A percentile compares a stretch with the other conserved stretches of the same genome.
Evolutionary conservation across 1,139 yeast genomes (phyloP).

Genomic region (Wickerhamiella infanticola): DNA sequence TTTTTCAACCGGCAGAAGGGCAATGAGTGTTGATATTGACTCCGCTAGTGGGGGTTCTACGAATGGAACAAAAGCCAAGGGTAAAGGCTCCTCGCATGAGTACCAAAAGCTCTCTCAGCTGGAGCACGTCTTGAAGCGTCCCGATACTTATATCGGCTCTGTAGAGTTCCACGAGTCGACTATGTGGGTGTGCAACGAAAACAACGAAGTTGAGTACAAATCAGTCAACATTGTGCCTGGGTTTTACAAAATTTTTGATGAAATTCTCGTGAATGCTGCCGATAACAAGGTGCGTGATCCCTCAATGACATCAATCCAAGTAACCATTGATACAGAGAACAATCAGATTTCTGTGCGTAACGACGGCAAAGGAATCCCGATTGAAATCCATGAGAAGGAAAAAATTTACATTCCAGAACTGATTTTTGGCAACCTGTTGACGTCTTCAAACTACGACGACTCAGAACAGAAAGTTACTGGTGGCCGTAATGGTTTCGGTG

Average conservation of each 20-base stretch:
- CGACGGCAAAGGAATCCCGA: constrained; percentile 93
- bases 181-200: constrained; percentile 76
- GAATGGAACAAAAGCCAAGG: neutral
- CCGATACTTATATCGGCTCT: constrained; percentile 95
- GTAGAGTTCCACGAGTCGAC: constrained; percentile 65
- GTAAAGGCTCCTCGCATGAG: constrained; percentile 3
- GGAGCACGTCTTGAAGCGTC: constrained; percentile 92
- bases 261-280: constrained; percentile 94
- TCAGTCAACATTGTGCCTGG: constrained; percentile 86
- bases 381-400: constrained; percentile 86
- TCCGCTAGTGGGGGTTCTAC: neutral
- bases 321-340: constrained; percentile 58
- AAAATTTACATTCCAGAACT: constrained; percentile 88
- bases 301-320: constrained; percentile 69
- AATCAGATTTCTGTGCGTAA: constrained; percentile 70
- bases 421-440: constrained; percentile 87
- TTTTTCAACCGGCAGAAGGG: neutral
- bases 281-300: constrained; percentile 96
- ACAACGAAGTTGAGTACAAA: constrained; percentile 40
- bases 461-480: constrained; percentile 93
- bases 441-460: constrained; percentile 94
- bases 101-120: constrained; percentile 89
- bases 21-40: neutral
- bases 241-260: constrained; percentile 89
- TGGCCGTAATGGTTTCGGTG: constrained; percentile 98